Evolutionary conservation across 1,139 yeast species (phyloP), one percentile per base, ranked within the genome.

Genomic region (Zygosaccharomyces pseudobailii): DNA sequence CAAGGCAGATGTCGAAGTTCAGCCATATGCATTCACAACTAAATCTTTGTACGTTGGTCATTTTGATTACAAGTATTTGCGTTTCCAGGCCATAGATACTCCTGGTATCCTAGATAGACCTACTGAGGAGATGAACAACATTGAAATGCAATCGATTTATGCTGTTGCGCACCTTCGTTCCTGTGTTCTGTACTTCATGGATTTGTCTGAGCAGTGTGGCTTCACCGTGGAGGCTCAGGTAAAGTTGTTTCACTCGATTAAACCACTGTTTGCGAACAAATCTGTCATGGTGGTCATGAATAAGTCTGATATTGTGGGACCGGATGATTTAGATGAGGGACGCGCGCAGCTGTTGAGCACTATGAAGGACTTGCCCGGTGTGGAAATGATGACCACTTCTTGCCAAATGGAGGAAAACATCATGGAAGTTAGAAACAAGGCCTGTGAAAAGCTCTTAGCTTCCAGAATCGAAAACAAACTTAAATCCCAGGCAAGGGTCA

Each of bases 61-160:
- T 72, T 92, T 92, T 69, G 99, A 92, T 71, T 92, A 92, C 75
- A 92, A 92, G 73, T 94, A 92, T 71, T 76, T 92, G 66, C 78
- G 99, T 65, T 92, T 92, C 76, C 99, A 92, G 74, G 98, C 97
- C 48, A 92, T 92, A 65, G 99, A 92, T 71, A 92, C 99, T 28
- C 99, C 99, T 25, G 99, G 99, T 75, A 90, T 92, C 64, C 76
- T 92, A 67, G 99, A 92, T 71, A 84, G 97, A 71, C 98, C 98
- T 52, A 89, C 97, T 41, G 99, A 92, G 70, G 97, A 92, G 69
- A 94, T 92, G 99, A 94, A 90, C 75, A 92, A 94, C 72, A 94
- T 92, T 69, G 99, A 92, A 75, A 92, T 92, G 98, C 99, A 92
- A 74, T 85, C 96, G 48, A 90, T 92, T 65, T 92, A 94, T 65